phyloP scores from a whole-genome alignment of 805 yeast genomes.

The Saccharomycopsis javanensis region DNA sequence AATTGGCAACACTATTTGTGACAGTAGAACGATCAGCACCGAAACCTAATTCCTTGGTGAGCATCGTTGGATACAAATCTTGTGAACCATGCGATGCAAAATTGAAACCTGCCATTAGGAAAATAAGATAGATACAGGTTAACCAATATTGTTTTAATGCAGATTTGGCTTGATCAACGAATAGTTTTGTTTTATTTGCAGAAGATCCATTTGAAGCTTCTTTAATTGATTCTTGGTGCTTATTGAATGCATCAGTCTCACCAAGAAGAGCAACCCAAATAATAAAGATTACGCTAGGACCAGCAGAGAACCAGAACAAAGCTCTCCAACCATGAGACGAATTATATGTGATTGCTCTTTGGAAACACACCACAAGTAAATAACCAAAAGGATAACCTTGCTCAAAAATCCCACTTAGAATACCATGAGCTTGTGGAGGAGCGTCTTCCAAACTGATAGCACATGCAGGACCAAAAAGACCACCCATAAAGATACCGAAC shows the following conservation, averaged over 20 bases:
- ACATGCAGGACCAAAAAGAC: constrained; percentile 54
- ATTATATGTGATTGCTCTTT: constrained; percentile 49
- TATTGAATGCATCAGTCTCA: constrained; percentile 46
- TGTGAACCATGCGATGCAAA: constrained; percentile 69
- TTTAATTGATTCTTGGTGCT: constrained; percentile 22
- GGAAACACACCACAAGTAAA: constrained; percentile 52
- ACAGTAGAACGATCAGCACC: constrained; percentile 42
- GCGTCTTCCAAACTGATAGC: constrained; percentile 61
- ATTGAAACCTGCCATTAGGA: constrained; percentile 60
- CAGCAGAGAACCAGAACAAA: constrained; percentile 65
- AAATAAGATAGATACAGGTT: constrained; percentile 43
- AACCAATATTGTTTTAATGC: constrained; percentile 49
- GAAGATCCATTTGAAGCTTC: constrained; percentile 10
- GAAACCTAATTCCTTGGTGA: constrained; percentile 41
- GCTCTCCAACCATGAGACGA: constrained; percentile 55
- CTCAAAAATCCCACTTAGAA: constrained; percentile 52
- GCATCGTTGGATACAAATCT: constrained; percentile 59
- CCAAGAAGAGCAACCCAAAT: constrained; percentile 49
- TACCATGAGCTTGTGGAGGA: constrained; percentile 49
- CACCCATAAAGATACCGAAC: constrained; percentile 50
- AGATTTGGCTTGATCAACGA: constrained; percentile 19
- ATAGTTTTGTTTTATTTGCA: constrained; percentile 20
- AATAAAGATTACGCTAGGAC: constrained; percentile 52
- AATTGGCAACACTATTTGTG: constrained; percentile 50
- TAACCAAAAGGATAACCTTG: constrained; percentile 58